A percentile compares a stretch with the other conserved stretches of the same genome.
Evolutionary conservation across 2,329 filamentous ascomycete genomes (phyloP).

Genomic region (Magnaporthiopsis rhizophila): DNA sequence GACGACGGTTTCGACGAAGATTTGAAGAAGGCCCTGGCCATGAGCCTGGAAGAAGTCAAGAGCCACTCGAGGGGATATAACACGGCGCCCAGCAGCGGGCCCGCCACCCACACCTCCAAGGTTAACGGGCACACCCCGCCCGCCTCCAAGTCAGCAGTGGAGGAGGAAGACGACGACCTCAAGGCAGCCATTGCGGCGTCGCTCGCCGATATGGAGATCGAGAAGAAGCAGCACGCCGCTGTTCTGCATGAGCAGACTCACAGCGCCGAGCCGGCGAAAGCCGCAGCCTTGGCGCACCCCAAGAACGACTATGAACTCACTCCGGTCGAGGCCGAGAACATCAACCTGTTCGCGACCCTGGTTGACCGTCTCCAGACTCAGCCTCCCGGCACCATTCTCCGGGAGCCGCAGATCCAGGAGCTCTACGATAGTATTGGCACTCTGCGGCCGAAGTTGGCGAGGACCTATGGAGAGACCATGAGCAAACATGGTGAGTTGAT

Average conservation of each 20-base stretch:
- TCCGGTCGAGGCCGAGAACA: constrained; percentile 91
- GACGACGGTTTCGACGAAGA: constrained; percentile 94
- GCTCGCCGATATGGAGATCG: constrained; percentile 92
- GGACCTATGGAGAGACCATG: constrained; percentile 98
- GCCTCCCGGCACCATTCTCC: constrained; percentile 87
- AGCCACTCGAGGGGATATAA: constrained; percentile 64
- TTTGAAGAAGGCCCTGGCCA: constrained; percentile 83
- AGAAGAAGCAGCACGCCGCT: constrained; percentile 84
- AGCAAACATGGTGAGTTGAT: constrained; percentile 79
- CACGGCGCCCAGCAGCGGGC: constrained; percentile 14
- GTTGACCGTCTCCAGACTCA: constrained; percentile 94
- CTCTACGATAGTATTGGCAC: constrained; percentile 96
- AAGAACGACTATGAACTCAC: constrained; percentile 95
- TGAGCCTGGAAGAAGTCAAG: constrained; percentile 93
- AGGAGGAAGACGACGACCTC: constrained; percentile 83
- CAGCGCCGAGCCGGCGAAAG: constrained; percentile 36
- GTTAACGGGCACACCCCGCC: constrained; percentile 26
- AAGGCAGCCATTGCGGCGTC: constrained; percentile 95
- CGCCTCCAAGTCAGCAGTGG: constrained; percentile 25
- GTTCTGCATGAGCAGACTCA: constrained; percentile 72
- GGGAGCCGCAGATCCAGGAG: constrained; percentile 96
- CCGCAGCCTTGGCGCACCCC: constrained; percentile 50
- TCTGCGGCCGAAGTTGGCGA: constrained; percentile 82
- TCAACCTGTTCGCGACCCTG: constrained; percentile 88
- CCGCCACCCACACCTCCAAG: constrained; percentile 16